phyloP scores from a whole-genome alignment of 345 rosid species.

The Pistacia atlantica region DNA sequence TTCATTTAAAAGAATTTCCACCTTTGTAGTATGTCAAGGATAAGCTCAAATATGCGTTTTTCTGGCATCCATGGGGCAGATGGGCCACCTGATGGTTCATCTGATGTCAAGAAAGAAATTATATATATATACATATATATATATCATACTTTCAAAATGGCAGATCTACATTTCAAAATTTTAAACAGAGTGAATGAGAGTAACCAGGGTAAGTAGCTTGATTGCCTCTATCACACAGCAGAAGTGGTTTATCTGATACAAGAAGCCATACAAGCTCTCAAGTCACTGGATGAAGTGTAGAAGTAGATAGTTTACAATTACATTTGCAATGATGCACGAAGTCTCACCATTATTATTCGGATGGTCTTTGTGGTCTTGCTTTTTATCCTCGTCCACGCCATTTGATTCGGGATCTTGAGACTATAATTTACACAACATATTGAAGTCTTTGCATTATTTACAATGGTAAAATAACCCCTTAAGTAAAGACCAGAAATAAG shows the following conservation, averaged over 20 bases:
- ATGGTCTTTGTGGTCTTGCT: slow-evolving; percentile 20
- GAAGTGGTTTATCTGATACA: slow-evolving; percentile 28
- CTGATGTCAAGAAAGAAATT: slow-evolving; percentile 32
- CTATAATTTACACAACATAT: slow-evolving; percentile 17
- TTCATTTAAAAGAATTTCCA: slow-evolving; percentile 19
- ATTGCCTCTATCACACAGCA: slow-evolving; percentile 7
- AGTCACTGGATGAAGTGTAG: not conserved
- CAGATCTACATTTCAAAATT: slow-evolving; percentile 3
- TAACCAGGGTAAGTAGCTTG: slow-evolving; percentile 27
- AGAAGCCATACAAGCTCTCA: slow-evolving; percentile 7
- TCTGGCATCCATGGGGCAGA: slow-evolving; percentile 38
- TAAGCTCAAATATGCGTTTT: slow-evolving; percentile 43
- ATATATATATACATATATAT: not conserved
- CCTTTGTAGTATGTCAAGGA: slow-evolving; percentile 64
- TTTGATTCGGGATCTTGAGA: slow-evolving; percentile 22
- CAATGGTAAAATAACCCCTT: not conserved
- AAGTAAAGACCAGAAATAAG: slow-evolving; percentile 9
- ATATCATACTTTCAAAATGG: not conserved
- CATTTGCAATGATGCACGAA: slow-evolving; percentile 14
- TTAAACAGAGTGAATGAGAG: slow-evolving; percentile 17
- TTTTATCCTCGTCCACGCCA: slow-evolving; percentile 20
- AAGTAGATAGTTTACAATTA: slow-evolving; percentile 6
- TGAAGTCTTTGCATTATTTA: slow-evolving; percentile 6
- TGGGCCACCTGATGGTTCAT: slow-evolving; percentile 21
- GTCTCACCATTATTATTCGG: slow-evolving; percentile 29